These are phyloP conservation scores for Chalaropsis thielavioides DNA, from an alignment of 2,329 filamentous ascomycete species.

Conservation along the genomic window DNA sequence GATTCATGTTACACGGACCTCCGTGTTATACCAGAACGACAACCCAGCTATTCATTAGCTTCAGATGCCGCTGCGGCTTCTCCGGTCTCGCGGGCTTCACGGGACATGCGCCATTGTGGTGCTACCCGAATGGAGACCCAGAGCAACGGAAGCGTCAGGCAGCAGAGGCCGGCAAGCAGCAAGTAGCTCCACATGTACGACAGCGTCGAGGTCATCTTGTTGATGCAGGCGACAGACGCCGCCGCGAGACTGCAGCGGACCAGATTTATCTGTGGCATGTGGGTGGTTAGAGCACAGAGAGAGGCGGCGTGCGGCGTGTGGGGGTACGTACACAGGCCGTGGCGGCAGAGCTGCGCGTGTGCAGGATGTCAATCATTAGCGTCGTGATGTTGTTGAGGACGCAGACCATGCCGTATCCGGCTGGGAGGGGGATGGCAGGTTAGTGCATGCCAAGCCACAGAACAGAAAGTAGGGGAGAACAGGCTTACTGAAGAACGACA, in stretches of 20 bases:
- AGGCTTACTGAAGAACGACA: constrained; percentile 22
- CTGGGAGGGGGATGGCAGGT: constrained; percentile 7
- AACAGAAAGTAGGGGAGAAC: neutral
- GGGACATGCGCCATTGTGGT: constrained; percentile 18
- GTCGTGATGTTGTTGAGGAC: constrained; percentile 25
- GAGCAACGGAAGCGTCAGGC: constrained; percentile 19
- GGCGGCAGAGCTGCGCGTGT: constrained; percentile 22
- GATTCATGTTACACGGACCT: neutral
- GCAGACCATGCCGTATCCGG: constrained; percentile 23
- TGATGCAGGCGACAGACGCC: constrained; percentile 22
- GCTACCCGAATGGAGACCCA: constrained; percentile 20
- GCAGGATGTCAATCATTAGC: constrained; percentile 24
- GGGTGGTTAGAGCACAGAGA: neutral
- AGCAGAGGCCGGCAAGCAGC: constrained; percentile 20
- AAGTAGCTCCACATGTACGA: constrained; percentile 20
- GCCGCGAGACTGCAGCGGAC: constrained; percentile 23
- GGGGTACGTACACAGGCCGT: constrained; percentile 22
- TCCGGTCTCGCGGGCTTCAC: neutral
- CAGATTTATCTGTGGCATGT: constrained; percentile 21
- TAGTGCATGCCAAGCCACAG: neutral
- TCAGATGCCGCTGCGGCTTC: neutral
- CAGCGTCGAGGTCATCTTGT: constrained; percentile 21
- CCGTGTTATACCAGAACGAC: no score
- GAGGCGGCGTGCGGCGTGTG: neutral
- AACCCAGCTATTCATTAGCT: no score